Conservation (phyloP, 75 land plant genomes). For the Sequoia sempervirens region DNA sequence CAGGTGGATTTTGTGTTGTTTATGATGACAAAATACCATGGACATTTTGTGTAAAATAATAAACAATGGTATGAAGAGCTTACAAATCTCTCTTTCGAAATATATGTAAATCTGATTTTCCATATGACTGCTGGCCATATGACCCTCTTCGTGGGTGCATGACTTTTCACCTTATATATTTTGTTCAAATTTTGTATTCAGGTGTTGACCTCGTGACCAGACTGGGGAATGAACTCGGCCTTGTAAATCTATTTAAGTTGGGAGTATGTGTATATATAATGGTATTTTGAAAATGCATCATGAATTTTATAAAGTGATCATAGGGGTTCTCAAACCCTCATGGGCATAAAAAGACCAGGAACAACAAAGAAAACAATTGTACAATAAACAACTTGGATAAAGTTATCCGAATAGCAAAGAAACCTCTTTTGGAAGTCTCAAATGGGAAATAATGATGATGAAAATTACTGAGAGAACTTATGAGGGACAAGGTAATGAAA, state of each 20-base stretch:
- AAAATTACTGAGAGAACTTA: no score
- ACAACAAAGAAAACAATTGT: not conserved
- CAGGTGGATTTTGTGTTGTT: not conserved
- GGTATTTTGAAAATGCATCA: not conserved
- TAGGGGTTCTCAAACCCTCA: not conserved
- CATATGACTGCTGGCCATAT: not conserved
- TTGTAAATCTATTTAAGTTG: not conserved
- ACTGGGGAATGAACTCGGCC: not conserved
- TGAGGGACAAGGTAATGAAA: not conserved
- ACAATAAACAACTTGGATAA: no score
- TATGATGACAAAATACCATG: no score
- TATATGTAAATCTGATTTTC: not conserved
- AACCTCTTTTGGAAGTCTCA: not conserved
- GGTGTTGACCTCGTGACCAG: not conserved
- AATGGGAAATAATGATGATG: not conserved
- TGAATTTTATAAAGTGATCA: no score
- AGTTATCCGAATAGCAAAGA: not conserved
- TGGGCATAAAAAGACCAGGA: not conserved
- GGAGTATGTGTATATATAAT: not conserved
- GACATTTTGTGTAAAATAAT: not conserved
- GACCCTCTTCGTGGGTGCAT: not conserved
- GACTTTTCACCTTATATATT: not conserved
- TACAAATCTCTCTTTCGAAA: not conserved
- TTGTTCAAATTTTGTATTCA: not conserved
- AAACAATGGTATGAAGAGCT: not conserved